Conservation (phyloP, 306 rosid genomes). For the Amphicarpaea edgeworthii region DNA sequence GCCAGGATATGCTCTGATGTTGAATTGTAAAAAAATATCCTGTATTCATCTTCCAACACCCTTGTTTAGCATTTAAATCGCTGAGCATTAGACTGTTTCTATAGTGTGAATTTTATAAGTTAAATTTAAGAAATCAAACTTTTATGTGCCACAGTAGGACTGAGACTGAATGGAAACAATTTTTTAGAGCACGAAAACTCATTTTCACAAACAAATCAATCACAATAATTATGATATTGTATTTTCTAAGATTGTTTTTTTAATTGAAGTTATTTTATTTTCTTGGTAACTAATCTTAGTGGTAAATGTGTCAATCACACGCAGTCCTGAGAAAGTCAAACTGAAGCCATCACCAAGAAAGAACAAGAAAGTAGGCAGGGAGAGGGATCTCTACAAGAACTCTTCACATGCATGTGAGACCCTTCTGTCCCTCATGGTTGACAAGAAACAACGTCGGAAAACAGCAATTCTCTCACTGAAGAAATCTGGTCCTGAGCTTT, state of each 20-base stretch:
- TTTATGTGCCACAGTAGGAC: no score
- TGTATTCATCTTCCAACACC: slow-evolving; percentile 14
- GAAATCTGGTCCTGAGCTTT: slow-evolving; percentile 81
- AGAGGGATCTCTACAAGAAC: slow-evolving; percentile 71
- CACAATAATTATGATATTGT: no score
- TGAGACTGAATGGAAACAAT: no score
- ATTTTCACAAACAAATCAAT: no score
- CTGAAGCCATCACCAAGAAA: slow-evolving; percentile 61
- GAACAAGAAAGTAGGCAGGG: slow-evolving; percentile 62
- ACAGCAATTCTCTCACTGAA: slow-evolving; percentile 62
- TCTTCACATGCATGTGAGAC: slow-evolving; percentile 80
- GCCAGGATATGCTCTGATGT: slow-evolving; percentile 17
- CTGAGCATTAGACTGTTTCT: slow-evolving; percentile 1
- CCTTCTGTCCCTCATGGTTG: slow-evolving; percentile 71
- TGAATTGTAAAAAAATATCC: neutral
- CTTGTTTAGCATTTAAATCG: neutral
- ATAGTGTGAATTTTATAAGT: neutral
- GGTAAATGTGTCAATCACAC: no score
- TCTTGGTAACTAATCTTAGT: no score
- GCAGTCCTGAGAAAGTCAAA: slow-evolving; percentile 83
- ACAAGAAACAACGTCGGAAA: slow-evolving; percentile 57
- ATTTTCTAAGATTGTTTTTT: no score
- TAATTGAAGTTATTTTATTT: no score
- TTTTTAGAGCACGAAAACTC: no score
- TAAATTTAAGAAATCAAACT: slow-evolving; percentile 27